phyloP scores from a whole-genome alignment of 2,329 filamentous ascomycete species.

The Hypoxylon sp. region DNA sequence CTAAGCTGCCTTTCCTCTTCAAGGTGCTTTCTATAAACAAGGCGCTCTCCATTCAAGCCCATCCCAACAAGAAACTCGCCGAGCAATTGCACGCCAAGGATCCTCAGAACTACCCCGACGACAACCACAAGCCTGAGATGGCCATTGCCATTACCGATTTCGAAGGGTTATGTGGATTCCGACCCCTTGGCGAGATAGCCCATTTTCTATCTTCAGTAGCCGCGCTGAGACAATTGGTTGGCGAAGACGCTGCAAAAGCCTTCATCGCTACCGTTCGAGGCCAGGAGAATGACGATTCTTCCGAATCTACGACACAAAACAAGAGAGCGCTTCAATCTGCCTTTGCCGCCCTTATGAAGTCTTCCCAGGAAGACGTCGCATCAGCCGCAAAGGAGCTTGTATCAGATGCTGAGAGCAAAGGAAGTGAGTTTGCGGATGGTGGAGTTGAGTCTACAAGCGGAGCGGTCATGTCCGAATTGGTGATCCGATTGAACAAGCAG shows the following conservation, averaged over 20 bases:
- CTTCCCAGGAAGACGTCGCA: slow-evolving; percentile 75
- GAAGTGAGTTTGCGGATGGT: slow-evolving; percentile 79
- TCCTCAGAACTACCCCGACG: slow-evolving; percentile 95
- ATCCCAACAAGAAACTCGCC: slow-evolving; percentile 95
- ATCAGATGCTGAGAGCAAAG: slow-evolving; percentile 76
- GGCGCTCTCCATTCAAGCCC: slow-evolving; percentile 95
- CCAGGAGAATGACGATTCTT: slow-evolving; percentile 61
- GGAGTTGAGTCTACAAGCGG: slow-evolving; percentile 78
- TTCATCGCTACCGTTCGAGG: slow-evolving; percentile 70
- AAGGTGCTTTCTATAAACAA: slow-evolving; percentile 98
- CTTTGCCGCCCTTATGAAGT: slow-evolving; percentile 87
- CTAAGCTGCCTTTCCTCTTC: slow-evolving; percentile 95
- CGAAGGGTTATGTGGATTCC: slow-evolving; percentile 95
- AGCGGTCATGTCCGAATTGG: slow-evolving; percentile 81
- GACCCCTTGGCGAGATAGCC: slow-evolving; percentile 86
- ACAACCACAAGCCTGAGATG: slow-evolving; percentile 99
- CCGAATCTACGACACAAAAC: slow-evolving; percentile 67
- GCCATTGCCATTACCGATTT: slow-evolving; percentile 97
- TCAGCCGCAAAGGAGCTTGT: slow-evolving; percentile 78
- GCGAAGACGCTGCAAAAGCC: slow-evolving; percentile 71
- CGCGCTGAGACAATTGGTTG: slow-evolving; percentile 76
- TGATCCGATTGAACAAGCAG: slow-evolving; percentile 82
- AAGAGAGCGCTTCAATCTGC: slow-evolving; percentile 82
- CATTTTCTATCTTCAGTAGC: slow-evolving; percentile 78
- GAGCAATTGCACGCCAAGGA: slow-evolving; percentile 89